Evolutionary conservation across 1,284 basidiomycete genomes (phyloP), one percentile per base, ranked within the genome.

Genomic region (Phellinidium pouzarii): DNA sequence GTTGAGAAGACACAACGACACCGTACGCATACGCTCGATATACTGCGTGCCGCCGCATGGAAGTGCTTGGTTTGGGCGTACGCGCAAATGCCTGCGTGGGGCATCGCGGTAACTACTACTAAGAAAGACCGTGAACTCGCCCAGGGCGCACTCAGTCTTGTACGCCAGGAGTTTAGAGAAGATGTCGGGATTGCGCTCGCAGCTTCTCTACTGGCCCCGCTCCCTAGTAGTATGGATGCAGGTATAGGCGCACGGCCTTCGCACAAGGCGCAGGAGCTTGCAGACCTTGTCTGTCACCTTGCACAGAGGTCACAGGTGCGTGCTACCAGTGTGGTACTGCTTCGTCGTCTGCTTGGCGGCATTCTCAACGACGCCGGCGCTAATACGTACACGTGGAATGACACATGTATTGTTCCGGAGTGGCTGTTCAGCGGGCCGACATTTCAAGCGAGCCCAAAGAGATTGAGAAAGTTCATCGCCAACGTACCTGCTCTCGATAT

Each of bases 41-140:
- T 37, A 14, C 17, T 51, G 11, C 43, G 44, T 2, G 26, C 40
- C 6, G 48, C 54, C 23, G 36, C 48, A 4, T 55, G 54, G 54
- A 45, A 31, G n/a, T 55, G 54, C 26, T 44, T 55, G 22, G 44
- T 52, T 7, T 48, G 54, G 20, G 20, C 54, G 8, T 51, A 47
- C 38, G 20, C 49, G 0, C 36, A 44, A 20, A 22, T 55, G 22
- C 6, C 44, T 14, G n/a, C 17, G 20, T 51, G 48, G 54, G 44
- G 29, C 36, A 26, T 47, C 9, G 20, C 31, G n/a, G 43, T n/a
- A 6, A 2, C 14, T 11, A 11, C 9, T 44, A 8, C 17, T 12
- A 36, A 49, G 6, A 48, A n/a, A 27, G 22, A 51, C 11, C 20
- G 8, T 6, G 42, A 25, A 11, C 17, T 50, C 20, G 44, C 38